Conservation (phyloP, 495 filamentous ascomycete genomes). For the Penicillium coprophilum region DNA sequence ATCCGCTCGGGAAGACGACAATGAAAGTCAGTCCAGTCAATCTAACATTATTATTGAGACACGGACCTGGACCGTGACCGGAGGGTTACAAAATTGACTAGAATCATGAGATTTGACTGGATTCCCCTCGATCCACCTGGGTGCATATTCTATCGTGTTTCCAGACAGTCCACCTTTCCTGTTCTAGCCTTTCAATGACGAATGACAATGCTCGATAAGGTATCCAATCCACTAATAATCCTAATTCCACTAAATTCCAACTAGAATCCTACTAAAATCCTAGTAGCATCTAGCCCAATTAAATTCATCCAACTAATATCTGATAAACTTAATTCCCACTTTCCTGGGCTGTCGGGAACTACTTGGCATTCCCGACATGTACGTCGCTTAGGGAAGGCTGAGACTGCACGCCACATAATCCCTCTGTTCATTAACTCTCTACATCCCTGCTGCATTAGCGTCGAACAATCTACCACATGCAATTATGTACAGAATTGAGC, state of each 20-base stretch:
- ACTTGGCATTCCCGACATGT: no score
- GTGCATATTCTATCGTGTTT: not conserved
- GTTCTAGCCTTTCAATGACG: not conserved
- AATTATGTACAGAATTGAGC: constrained; percentile 2
- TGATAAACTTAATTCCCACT: no score
- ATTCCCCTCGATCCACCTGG: not conserved
- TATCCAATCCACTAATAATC: no score
- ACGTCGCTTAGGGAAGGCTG: no score
- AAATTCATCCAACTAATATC: no score
- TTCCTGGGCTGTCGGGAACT: no score
- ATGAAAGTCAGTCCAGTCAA: constrained; percentile 32
- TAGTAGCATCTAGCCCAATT: no score
- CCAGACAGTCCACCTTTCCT: not conserved
- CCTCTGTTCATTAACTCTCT: not conserved
- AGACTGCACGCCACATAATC: not conserved
- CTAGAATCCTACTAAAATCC: no score
- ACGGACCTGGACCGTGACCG: constrained; percentile 25
- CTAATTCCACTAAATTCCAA: no score
- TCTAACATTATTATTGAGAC: constrained; percentile 34
- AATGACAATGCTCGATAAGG: no score
- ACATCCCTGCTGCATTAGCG: not conserved
- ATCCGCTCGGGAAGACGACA: constrained; percentile 26
- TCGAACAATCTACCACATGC: not conserved
- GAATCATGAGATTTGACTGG: not conserved
- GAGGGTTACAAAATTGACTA: constrained; percentile 5